phyloP scores from a whole-genome alignment of 768 basidiomycete species.

The Kwoniella heveanensis region DNA sequence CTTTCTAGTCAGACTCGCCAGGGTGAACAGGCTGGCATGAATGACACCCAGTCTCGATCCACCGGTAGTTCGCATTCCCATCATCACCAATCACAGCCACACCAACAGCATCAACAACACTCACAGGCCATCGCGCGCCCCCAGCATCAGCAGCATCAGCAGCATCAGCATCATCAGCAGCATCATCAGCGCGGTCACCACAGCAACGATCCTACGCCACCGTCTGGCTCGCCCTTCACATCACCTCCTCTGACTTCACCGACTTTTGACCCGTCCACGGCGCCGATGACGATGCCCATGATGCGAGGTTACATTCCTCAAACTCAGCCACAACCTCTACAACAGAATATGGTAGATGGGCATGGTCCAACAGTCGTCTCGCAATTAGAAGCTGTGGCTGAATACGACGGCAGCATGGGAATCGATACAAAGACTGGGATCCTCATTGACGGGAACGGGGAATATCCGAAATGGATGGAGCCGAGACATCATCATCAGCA shows the following conservation, averaged over 20 bases:
- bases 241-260: slow-evolving; percentile 21
- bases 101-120: slow-evolving; percentile 10
- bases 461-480: slow-evolving; percentile 7
- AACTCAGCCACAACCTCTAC: neutral
- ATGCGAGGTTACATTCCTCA: slow-evolving; percentile 13
- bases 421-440: neutral
- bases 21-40: neutral
- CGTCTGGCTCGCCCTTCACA: slow-evolving; percentile 8
- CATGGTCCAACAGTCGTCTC: neutral
- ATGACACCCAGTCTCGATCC: slow-evolving; percentile 14
- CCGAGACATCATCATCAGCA: slow-evolving; percentile 4
- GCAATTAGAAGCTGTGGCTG: neutral
- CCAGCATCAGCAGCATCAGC: neutral
- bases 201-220: slow-evolving; percentile 3
- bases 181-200: slow-evolving; percentile 1
- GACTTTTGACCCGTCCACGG: slow-evolving; percentile 10
- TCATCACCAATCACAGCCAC: slow-evolving; percentile 5
- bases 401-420: slow-evolving; percentile 4
- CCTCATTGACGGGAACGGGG: neutral
- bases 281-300: neutral
- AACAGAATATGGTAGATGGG: neutral
- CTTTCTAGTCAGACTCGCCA: slow-evolving; percentile 4
- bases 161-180: neutral
- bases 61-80: slow-evolving; percentile 15
- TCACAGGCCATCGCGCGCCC: neutral